phyloP scores from a whole-genome alignment of 768 basidiomycete genomes.

The Mycena alexandri region DNA sequence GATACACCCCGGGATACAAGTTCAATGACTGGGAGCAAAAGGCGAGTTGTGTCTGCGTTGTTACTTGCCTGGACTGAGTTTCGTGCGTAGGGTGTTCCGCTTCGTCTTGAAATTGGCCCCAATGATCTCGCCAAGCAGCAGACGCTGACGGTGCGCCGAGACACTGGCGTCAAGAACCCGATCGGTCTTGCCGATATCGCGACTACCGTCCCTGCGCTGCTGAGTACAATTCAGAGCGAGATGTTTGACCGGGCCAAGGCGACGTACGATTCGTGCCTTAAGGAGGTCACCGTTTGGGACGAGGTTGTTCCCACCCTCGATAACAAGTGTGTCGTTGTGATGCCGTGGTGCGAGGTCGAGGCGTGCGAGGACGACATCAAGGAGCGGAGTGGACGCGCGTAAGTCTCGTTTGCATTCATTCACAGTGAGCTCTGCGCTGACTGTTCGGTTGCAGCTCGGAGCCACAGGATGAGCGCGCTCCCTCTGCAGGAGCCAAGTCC shows the following conservation, averaged over 20 bases:
- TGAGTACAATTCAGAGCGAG: conserved; percentile 89
- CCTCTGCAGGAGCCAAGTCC: conserved; percentile 97
- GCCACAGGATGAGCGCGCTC: conserved; percentile 93
- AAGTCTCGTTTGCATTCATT: conserved; percentile 46
- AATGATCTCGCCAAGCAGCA: conserved; percentile 88
- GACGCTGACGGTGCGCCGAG: conserved; percentile 86
- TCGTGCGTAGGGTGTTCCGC: conserved; percentile 83
- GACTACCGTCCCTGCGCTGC: conserved; percentile 69
- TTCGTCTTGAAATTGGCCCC: conserved; percentile 97
- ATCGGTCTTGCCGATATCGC: conserved; percentile 57
- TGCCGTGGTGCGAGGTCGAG: conserved; percentile 97
- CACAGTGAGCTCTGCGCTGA: conserved; percentile 16
- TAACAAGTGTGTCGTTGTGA: conserved; percentile 84
- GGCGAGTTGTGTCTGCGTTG: conserved; percentile 55
- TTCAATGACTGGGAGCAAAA: conserved; percentile 99
- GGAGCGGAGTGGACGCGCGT: conserved; percentile 90
- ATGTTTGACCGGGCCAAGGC: conserved; percentile 88
- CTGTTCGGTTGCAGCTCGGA: conserved; percentile 68
- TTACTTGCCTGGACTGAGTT: conserved; percentile 10
- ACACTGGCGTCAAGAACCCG: conserved; percentile 62
- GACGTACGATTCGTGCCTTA: conserved; percentile 77
- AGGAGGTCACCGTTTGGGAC: conserved; percentile 87
- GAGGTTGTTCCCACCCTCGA: conserved; percentile 94
- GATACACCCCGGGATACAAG: conserved; percentile 98
- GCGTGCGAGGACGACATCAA: conserved; percentile 98